A percentile compares a stretch with the other conserved stretches of the same genome.
Conservation (phyloP, 2,329 filamentous ascomycete genomes). For the Diaporthe sp. region DNA sequence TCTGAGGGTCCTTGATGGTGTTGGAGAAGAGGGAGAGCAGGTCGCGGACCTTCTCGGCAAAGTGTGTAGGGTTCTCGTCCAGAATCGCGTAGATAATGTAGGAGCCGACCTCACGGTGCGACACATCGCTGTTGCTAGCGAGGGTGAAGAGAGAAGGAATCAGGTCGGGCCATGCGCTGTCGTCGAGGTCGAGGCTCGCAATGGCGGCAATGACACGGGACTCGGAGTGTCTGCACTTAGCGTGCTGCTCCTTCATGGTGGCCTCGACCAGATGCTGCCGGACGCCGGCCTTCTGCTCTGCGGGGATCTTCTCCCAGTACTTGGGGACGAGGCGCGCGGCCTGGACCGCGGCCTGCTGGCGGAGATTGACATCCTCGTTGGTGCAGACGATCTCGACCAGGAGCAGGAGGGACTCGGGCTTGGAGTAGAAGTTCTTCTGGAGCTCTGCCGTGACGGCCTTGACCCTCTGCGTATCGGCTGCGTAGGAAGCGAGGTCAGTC, state of each 20-base stretch:
- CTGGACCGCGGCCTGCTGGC: constrained; percentile 94
- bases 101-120: constrained; percentile 89
- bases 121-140: constrained; percentile 79
- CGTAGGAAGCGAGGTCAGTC: constrained; percentile 47
- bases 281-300: constrained; percentile 83
- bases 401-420: constrained; percentile 85
- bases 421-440: constrained; percentile 93
- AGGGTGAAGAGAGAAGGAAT: constrained; percentile 84
- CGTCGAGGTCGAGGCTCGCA: constrained; percentile 86
- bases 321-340: constrained; percentile 84
- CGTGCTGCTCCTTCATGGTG: constrained; percentile 82
- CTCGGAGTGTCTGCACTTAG: constrained; percentile 85
- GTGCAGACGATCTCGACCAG: constrained; percentile 91
- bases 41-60: constrained; percentile 83
- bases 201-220: constrained; percentile 90
- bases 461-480: constrained; percentile 89
- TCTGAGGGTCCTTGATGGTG: constrained; percentile 92
- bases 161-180: constrained; percentile 88
- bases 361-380: constrained; percentile 78
- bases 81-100: constrained; percentile 95
- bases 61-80: constrained; percentile 87
- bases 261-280: constrained; percentile 87
- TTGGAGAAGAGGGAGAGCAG: constrained; percentile 87
- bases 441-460: constrained; percentile 92
- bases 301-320: constrained; percentile 84